Conservation (phyloP, 2,329 filamentous ascomycete genomes). For the Apiospora marii region DNA sequence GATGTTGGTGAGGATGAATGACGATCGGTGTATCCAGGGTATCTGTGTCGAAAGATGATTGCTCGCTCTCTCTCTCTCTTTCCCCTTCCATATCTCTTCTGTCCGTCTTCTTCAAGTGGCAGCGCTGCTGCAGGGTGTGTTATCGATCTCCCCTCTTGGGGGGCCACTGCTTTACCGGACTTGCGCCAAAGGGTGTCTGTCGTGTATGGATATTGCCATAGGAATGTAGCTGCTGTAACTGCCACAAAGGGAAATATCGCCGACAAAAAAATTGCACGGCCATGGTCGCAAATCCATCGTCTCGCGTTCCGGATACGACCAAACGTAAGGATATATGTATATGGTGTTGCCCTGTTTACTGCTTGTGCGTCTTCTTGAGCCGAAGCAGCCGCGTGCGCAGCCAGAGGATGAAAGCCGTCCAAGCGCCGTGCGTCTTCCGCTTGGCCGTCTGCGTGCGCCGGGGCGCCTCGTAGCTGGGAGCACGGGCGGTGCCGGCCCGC, state of each 20-base stretch:
- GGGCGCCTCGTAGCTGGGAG: constrained; percentile 51
- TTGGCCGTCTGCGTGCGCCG: constrained; percentile 59
- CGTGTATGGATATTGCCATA: neutral
- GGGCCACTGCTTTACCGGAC: neutral
- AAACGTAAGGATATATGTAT: neutral
- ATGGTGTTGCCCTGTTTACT: neutral
- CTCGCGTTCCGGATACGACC: constrained; percentile 6
- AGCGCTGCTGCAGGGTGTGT: constrained; percentile 9
- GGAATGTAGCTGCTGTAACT: constrained; percentile 2
- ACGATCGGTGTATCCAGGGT: constrained; percentile 20
- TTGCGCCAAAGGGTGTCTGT: constrained; percentile 8
- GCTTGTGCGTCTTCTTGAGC: neutral
- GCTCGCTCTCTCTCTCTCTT: neutral
- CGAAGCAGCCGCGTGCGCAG: constrained; percentile 64
- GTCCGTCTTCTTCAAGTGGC: neutral
- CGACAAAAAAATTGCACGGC: neutral
- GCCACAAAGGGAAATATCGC: constrained; percentile 10
- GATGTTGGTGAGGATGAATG: neutral
- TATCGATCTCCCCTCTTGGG: constrained; percentile 18
- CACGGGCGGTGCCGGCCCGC: constrained; percentile 48
- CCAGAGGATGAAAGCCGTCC: constrained; percentile 71
- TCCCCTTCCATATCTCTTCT: neutral
- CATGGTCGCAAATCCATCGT: neutral
- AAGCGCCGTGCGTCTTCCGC: constrained; percentile 67
- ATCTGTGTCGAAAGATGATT: constrained; percentile 17